phyloP scores from a whole-genome alignment of 2,329 filamentous ascomycete species.

The Ceratocystis ficicola region DNA sequence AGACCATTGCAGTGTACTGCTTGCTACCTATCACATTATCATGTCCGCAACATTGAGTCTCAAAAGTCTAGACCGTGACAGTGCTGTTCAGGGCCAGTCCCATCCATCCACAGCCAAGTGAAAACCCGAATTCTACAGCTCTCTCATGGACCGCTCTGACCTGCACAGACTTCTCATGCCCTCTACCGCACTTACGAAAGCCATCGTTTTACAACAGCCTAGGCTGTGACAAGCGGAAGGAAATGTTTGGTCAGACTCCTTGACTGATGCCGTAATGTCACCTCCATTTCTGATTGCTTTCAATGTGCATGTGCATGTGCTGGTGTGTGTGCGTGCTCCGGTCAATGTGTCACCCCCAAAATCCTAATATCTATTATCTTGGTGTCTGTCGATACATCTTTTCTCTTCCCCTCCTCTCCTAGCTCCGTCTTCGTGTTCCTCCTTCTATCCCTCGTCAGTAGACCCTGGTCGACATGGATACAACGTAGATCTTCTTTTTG shows the following conservation, averaged over 20 bases:
- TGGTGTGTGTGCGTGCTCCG: not conserved
- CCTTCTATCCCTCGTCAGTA: too few relatives aligned
- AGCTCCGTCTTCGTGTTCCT: too few relatives aligned
- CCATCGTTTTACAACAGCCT: not conserved
- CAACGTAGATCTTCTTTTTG: not conserved
- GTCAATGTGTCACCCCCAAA: not conserved
- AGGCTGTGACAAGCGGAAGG: conserved; percentile 1
- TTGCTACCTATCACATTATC: too few relatives aligned
- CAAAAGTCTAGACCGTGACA: too few relatives aligned
- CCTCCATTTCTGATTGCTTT: not conserved
- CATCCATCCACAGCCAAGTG: not conserved
- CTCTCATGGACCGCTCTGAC: not conserved
- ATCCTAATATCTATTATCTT: not conserved
- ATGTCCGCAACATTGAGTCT: too few relatives aligned
- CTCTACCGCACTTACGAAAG: not conserved
- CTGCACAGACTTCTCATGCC: not conserved
- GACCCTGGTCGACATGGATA: not conserved
- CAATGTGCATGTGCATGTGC: too few relatives aligned
- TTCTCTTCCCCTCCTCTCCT: not conserved
- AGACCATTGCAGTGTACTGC: too few relatives aligned
- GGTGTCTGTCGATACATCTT: not conserved
- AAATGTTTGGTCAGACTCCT: not conserved
- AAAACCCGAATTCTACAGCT: not conserved
- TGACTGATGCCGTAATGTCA: not conserved
- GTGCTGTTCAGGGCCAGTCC: not conserved